phyloP scores from a whole-genome alignment of 2,329 filamentous ascomycete genomes.

The Sphaceloma murrayae region DNA sequence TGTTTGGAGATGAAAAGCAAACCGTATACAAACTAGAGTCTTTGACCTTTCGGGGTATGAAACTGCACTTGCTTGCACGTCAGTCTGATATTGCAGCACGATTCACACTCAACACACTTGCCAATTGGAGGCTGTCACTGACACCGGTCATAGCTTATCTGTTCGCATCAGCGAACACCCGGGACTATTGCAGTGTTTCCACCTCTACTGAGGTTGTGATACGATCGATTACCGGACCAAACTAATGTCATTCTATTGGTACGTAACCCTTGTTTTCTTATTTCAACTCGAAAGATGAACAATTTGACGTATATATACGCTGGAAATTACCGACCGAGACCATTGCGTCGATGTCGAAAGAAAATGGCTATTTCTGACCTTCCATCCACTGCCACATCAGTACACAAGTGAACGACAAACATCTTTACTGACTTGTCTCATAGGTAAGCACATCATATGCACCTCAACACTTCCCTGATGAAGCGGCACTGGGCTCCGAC shows the following conservation, averaged over 20 bases:
- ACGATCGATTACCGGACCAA: too few species aligned
- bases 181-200: too few species aligned
- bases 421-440: constrained; percentile 11
- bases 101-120: background rate
- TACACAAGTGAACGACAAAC: constrained; percentile 10
- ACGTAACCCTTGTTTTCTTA: background rate
- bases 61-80: constrained; percentile 70
- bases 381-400: background rate
- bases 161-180: too few species aligned
- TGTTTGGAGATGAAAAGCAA: constrained; percentile 59
- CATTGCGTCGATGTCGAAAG: constrained; percentile 62
- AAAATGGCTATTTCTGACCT: constrained; percentile 78
- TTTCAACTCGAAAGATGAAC: constrained; percentile 22
- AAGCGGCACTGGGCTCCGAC: constrained; percentile 24
- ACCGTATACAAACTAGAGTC: constrained; percentile 85
- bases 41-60: constrained; percentile 76
- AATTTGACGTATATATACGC: constrained; percentile 64
- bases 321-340: constrained; percentile 96
- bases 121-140: too few species aligned
- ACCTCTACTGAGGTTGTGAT: too few species aligned
- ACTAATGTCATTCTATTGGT: background rate
- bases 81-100: constrained; percentile 63
- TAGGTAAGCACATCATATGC: constrained; percentile 17
- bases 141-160: too few species aligned
- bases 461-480: constrained; percentile 19